Evolutionary conservation across 2,329 filamentous ascomycete genomes (phyloP).

Genomic region (Elsinoe australis): DNA sequence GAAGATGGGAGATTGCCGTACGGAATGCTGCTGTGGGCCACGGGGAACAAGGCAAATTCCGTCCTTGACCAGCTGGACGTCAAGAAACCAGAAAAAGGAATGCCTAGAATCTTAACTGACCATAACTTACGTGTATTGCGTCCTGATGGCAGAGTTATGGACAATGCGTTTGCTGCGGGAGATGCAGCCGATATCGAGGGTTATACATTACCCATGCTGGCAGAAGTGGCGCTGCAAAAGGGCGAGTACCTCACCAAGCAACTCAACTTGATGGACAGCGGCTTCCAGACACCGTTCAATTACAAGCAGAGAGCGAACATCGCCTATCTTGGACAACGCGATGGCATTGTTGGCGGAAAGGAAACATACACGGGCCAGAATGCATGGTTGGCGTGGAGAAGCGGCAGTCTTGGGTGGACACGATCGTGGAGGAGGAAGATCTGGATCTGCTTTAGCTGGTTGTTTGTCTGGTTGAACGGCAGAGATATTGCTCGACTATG

Average conservation of each 20-base stretch:
- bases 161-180: slow-evolving; percentile 31
- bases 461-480: slow-evolving; percentile 24
- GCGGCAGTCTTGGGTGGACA: slow-evolving; percentile 29
- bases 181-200: slow-evolving; percentile 37
- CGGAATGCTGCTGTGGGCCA: slow-evolving; percentile 36
- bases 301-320: slow-evolving; percentile 35
- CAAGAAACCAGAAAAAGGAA: slow-evolving; percentile 29
- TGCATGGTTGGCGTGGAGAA: slow-evolving; percentile 41
- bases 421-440: slow-evolving; percentile 27
- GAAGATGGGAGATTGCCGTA: slow-evolving; percentile 32
- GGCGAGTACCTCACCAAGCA: slow-evolving; percentile 31
- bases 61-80: slow-evolving; percentile 31
- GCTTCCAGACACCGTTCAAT: slow-evolving; percentile 27
- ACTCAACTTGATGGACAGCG: slow-evolving; percentile 24
- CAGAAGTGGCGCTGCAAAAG: slow-evolving; percentile 36
- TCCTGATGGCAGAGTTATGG: slow-evolving; percentile 25
- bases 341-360: slow-evolving; percentile 36
- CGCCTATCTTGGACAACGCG: slow-evolving; percentile 37
- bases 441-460: slow-evolving; percentile 30
- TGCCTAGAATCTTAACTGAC: slow-evolving; percentile 34
- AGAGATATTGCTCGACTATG: slow-evolving; percentile 29
- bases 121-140: slow-evolving; percentile 27
- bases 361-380: slow-evolving; percentile 35
- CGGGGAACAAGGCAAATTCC: slow-evolving; percentile 32
- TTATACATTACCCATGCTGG: slow-evolving; percentile 30